Base-by-base conservation (phyloP, 257 asterid species). In the Buddleja alternifolia region DNA sequence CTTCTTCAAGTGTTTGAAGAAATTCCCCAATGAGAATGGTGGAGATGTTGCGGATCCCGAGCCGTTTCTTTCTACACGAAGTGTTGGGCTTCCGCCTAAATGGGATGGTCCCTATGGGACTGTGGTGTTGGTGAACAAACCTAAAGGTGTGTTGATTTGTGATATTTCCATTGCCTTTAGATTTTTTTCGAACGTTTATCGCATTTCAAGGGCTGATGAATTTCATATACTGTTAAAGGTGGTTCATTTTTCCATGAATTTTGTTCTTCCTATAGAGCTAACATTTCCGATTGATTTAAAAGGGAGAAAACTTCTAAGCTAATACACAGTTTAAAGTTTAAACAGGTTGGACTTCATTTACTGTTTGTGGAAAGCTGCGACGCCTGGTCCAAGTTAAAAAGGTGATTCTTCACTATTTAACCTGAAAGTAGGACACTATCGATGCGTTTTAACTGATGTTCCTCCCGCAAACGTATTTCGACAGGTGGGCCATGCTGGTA, bases 401-500 rank as follows among this genome's bases (percentile, higher is more conserved):
- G 99, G 99, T 91, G 66, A 64, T 72, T 75, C 40, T 42, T 73
- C 29, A n/a, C 16, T 42, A 4, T 60, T 53, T 23, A 47, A 15
- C 37, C 14, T 15, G 10, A 40, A 15, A 8, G 20, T 16, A 19
- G 32, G 60, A 47, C 48, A 46, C 29, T 37, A n/a, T 50, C 21
- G 11, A 8, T 47, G 16, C n/a, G 36, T 23, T 48, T 44, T 67
- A 51, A 53, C 57, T 47, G 75, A 61, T 56, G 37, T 45, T 72
- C 46, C 57, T 73, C 60, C 53, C 45, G 21, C 60, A 63, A 66
- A 72, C 65, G 60, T 41, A 4, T 67, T 52, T 52, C 70, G 60
- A n/a, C 75, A 93, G 99, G 99, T 93, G 37, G 99, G 99, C 24
- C 99, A 93, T 87, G 99, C 99, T 45, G 99, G 99, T 65, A 93